These are phyloP conservation scores for Chrysosphaeria jannelii DNA, from an alignment of 2,329 filamentous ascomycete species.

Conservation along the genomic window DNA sequence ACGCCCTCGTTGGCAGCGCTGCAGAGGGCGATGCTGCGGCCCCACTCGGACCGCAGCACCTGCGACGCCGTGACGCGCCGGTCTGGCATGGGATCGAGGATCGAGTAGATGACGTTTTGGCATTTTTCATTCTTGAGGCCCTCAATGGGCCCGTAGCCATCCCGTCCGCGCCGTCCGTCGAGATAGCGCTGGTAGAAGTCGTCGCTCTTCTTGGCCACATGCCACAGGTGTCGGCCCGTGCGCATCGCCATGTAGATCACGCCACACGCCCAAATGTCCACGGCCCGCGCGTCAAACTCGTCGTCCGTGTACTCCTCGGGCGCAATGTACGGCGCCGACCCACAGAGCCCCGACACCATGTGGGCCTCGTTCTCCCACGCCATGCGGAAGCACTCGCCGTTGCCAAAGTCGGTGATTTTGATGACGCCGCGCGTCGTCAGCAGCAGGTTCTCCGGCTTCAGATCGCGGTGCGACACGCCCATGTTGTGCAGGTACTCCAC, in stretches of 20 bases:
- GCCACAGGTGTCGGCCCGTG: constrained; percentile 84
- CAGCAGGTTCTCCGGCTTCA: constrained; percentile 90
- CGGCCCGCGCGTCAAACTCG: constrained; percentile 91
- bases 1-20: constrained; percentile 89
- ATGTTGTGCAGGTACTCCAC: constrained; percentile 99
- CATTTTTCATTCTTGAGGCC: constrained; percentile 83
- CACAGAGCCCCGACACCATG: constrained; percentile 91
- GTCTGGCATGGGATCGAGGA: constrained; percentile 76
- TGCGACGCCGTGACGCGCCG: constrained; percentile 87
- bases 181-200: constrained; percentile 92
- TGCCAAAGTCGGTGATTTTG: constrained; percentile 97
- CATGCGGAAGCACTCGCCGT: constrained; percentile 98
- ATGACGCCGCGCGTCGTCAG: constrained; percentile 75
- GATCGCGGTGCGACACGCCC: constrained; percentile 87
- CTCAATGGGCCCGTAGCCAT: constrained; percentile 90
- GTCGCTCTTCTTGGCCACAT: constrained; percentile 84
- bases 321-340: constrained; percentile 87
- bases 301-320: constrained; percentile 87
- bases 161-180: constrained; percentile 73
- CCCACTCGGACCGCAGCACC: constrained; percentile 95
- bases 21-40: constrained; percentile 88
- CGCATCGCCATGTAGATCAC: constrained; percentile 99
- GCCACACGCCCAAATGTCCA: constrained; percentile 93
- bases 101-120: constrained; percentile 96
- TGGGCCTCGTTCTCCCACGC: constrained; percentile 96